Evolutionary conservation across 75 land plant species (phyloP).

Genomic region (Azolla pinnata): DNA sequence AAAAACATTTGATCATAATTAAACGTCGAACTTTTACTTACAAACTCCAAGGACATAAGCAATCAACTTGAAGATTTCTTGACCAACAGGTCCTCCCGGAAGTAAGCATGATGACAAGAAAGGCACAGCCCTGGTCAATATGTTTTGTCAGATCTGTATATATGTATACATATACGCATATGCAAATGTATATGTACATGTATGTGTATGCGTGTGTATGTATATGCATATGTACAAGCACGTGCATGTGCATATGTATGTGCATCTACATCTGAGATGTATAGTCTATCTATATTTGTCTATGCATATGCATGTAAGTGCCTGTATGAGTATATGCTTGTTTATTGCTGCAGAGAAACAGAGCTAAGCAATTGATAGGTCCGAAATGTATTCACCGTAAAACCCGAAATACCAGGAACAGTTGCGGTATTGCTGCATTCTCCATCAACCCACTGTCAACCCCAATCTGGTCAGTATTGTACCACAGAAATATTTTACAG

Average conservation of each 20-base stretch:
- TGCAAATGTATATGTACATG: neutral
- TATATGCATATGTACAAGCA: no score
- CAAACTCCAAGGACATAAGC: slow-evolving; percentile 36
- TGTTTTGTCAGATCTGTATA: neutral
- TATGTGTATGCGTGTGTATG: no score
- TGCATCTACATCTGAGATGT: no score
- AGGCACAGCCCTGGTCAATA: slow-evolving; percentile 27
- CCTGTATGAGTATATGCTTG: no score
- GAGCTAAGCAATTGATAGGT: no score
- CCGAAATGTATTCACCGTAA: no score
- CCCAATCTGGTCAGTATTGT: no score
- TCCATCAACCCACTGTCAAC: slow-evolving; percentile 15
- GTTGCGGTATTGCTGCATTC: slow-evolving; percentile 27
- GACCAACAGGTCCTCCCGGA: slow-evolving; percentile 33
- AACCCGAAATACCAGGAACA: slow-evolving; percentile 28
- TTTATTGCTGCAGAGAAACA: no score
- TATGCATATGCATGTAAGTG: neutral
- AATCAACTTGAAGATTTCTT: slow-evolving; percentile 29
- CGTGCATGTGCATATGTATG: no score
- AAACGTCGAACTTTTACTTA: slow-evolving; percentile 11
- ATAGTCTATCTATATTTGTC: neutral
- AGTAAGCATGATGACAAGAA: slow-evolving; percentile 19
- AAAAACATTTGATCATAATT: neutral
- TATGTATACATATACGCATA: neutral
- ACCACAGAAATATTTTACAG: no score